Percentiles rank a stretch among this genome's conserved stretches.
phyloP scores from a whole-genome alignment of 208 protist genomes.

The Trypanosoma melophagium region DNA sequence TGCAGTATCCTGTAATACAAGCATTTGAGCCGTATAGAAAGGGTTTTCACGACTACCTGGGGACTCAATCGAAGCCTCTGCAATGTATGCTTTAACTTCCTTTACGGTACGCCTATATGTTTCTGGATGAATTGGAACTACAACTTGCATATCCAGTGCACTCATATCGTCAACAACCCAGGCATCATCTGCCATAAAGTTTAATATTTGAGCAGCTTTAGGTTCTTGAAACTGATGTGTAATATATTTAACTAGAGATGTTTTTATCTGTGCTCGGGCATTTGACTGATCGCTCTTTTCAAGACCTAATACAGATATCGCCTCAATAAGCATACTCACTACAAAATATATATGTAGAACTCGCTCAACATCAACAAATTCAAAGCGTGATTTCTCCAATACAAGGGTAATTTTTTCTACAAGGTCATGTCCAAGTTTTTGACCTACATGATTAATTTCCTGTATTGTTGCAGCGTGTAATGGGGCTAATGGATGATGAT shows the following conservation, averaged over 20 bases:
- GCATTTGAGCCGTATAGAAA: conserved; percentile 63
- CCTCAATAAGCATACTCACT: conserved; percentile 72
- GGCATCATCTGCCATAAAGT: conserved; percentile 69
- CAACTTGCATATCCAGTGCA: conserved; percentile 55
- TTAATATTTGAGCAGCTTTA: conserved; percentile 57
- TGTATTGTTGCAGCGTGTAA: conserved; percentile 49
- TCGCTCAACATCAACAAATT: conserved; percentile 54
- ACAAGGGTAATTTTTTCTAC: conserved; percentile 69
- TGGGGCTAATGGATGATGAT: conserved; percentile 29
- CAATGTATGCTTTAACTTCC: conserved; percentile 66
- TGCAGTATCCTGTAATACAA: conserved; percentile 64
- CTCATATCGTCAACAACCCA: conserved; percentile 59
- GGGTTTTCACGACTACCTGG: conserved; percentile 58
- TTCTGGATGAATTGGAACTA: conserved; percentile 51
- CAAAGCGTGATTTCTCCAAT: conserved; percentile 42
- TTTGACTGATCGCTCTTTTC: conserved; percentile 42
- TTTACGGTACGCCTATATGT: conserved; percentile 47
- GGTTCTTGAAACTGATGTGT: conserved; percentile 47
- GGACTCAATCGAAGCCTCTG: conserved; percentile 31
- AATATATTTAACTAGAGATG: conserved; percentile 54
- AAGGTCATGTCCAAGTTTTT: conserved; percentile 62
- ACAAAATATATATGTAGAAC: conserved; percentile 82
- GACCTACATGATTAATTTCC: conserved; percentile 48
- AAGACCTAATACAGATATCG: conserved; percentile 44
- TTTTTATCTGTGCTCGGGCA: conserved; percentile 49